Percentiles rank a stretch among this genome's conserved stretches.
These are phyloP conservation scores for Larix sibirica DNA, from an alignment of 83 land plant species.

Conservation along the genomic window DNA sequence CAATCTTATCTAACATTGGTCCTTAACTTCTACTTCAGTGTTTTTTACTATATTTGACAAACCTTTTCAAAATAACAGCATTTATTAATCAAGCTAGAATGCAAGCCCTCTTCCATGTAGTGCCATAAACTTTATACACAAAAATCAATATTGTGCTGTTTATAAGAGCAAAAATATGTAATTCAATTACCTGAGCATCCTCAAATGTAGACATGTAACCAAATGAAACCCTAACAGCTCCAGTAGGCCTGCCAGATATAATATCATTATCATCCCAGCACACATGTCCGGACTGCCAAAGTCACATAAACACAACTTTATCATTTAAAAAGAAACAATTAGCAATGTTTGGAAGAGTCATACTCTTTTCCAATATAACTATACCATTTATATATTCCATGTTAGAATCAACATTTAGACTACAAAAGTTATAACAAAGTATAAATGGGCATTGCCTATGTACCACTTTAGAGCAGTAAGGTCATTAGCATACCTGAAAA, in stretches of 20 bases:
- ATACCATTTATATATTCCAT: neutral
- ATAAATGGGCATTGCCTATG: conserved; percentile 21
- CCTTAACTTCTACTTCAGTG: neutral
- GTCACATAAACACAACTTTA: neutral
- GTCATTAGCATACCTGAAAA: conserved; percentile 58
- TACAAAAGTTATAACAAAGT: neutral
- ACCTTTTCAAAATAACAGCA: neutral
- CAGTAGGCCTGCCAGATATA: conserved; percentile 87
- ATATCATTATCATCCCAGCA: conserved; percentile 98
- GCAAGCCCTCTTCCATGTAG: neutral
- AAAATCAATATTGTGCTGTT: neutral
- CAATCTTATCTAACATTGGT: neutral
- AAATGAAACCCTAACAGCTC: conserved; percentile 94
- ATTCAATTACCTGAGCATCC: conserved; percentile 69
- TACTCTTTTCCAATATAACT: neutral
- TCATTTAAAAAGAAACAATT: neutral
- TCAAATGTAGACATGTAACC: conserved; percentile 97
- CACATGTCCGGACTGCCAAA: conserved; percentile 85
- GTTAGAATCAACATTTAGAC: neutral
- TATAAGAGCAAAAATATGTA: neutral
- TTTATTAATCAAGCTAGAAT: neutral
- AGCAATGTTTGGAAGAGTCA: neutral
- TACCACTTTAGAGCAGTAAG: conserved; percentile 14
- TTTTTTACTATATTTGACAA: neutral
- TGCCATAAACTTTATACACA: neutral